Base-by-base conservation (phyloP, 495 filamentous ascomycete species). In the Talaromyces thailandensis region DNA sequence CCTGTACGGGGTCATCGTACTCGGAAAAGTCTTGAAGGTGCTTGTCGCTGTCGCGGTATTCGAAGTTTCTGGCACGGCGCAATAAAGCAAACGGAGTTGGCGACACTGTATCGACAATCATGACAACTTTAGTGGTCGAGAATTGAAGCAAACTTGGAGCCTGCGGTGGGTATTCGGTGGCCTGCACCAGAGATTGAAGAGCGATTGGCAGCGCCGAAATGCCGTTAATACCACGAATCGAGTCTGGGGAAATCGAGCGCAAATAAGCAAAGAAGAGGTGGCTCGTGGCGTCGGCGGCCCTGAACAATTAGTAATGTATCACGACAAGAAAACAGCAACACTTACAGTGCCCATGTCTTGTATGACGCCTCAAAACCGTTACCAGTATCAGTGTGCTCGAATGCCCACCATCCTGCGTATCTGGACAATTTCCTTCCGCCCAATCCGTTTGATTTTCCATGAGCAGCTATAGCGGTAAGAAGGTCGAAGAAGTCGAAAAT, bases 391-490 rank as follows among this genome's bases (percentile, higher is more conserved):
- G 72, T 81, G 65, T 94, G 89, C 68, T 96, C 95, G 73, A 98
- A 98, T 0, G 94, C 93, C 94, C 94, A 98, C 94, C 94, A 98
- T 61, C 93, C 92, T 29, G 95, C 94, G 77, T 96, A 89, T 62
- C 94, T 83, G 5, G 94, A 98, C 37, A 98, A 81, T 73, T 98
- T 98, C 56, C 95, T 83, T 5, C 95, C 94, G 58, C 92, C 91
- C 63, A 98, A 82, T 8, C 94, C 94, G 75, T 98, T 98, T 12
- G 82, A 87, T 75, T 98, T 98, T 40, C 89, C 91, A 69, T 96
- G 90, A 2, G 86, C 86, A 2, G 86, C 85, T 64, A 88, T 79
- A 0, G 95, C 92, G 26, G 93, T 86, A 31, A 98, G 80, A 6
- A 98, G 83, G 67, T 98, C 93, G 76, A 98, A 98, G 74, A 97